phyloP scores from a whole-genome alignment of 2,329 filamentous ascomycete genomes.

The Nigrospora oryzae region DNA sequence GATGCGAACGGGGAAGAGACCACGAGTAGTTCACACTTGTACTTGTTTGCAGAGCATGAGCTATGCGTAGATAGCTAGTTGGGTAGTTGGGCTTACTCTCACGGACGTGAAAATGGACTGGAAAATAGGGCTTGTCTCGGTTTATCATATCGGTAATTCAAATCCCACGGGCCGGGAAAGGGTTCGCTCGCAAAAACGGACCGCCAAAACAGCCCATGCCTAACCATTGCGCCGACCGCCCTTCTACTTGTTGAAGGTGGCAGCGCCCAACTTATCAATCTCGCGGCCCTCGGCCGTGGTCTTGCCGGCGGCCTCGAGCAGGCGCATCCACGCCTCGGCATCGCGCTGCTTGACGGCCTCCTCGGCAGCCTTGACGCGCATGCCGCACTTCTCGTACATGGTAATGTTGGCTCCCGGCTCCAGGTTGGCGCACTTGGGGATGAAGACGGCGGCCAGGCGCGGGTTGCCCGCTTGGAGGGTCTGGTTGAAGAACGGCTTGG shows the following conservation, averaged over 20 bases:
- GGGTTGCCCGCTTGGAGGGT: constrained; percentile 83
- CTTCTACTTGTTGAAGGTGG: constrained; percentile 40
- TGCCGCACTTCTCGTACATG: constrained; percentile 96
- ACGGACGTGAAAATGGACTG: no score
- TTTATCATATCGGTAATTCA: no score
- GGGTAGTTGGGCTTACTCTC: no score
- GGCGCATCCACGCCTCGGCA: constrained; percentile 60
- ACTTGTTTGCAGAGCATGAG: no score
- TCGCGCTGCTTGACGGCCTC: constrained; percentile 83
- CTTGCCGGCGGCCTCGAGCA: constrained; percentile 66
- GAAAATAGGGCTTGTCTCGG: no score
- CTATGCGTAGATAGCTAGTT: no score
- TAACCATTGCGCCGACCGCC: no score
- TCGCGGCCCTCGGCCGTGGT: constrained; percentile 61
- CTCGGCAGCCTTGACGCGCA: constrained; percentile 82
- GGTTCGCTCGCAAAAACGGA: no score
- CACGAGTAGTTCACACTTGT: no score
- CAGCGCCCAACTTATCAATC: constrained; percentile 70
- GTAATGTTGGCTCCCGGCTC: constrained; percentile 62
- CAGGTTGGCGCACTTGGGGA: constrained; percentile 75
- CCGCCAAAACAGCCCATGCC: no score
- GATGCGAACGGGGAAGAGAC: no score
- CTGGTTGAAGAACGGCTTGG: constrained; percentile 82
- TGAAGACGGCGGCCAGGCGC: constrained; percentile 72
- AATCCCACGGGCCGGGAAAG: no score